Conservation (phyloP, 2,329 filamentous ascomycete species). For the Hysterium pulicare region DNA sequence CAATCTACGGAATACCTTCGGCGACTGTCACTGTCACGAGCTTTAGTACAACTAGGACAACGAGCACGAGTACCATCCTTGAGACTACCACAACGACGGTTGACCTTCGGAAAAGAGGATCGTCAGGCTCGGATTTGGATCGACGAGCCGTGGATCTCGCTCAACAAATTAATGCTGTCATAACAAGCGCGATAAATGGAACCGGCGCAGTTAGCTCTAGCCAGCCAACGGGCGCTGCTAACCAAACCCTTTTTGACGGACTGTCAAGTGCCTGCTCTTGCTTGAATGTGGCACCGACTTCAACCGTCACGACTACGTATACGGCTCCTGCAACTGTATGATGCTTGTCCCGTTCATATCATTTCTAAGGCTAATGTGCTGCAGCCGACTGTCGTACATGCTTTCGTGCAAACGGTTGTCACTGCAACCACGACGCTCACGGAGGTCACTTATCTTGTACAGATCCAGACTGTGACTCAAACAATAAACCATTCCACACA, state of each 20-base stretch:
- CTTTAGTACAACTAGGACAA: constrained; percentile 14
- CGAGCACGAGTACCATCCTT: constrained; percentile 20
- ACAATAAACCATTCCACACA: not conserved
- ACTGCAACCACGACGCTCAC: not conserved
- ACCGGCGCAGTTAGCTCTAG: too few relatives aligned
- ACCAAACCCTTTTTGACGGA: too few relatives aligned
- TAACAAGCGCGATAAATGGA: constrained; percentile 21
- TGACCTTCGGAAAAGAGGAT: constrained; percentile 1
- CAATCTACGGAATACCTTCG: constrained; percentile 17
- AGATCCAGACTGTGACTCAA: constrained; percentile 1
- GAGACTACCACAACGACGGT: constrained; percentile 19
- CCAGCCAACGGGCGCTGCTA: too few relatives aligned
- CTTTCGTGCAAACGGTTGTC: constrained; percentile 4
- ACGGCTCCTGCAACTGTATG: constrained; percentile 22
- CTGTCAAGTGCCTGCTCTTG: constrained; percentile 31
- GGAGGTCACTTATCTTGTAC: not conserved
- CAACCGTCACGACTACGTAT: constrained; percentile 24
- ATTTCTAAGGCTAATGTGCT: not conserved
- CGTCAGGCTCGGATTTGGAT: constrained; percentile 5
- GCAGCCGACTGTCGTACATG: constrained; percentile 6
- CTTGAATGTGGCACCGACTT: constrained; percentile 24
- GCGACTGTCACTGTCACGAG: constrained; percentile 15
- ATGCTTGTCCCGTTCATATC: constrained; percentile 3
- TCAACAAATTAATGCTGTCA: constrained; percentile 17
- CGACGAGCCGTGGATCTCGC: constrained; percentile 13